Evolutionary conservation across 2,329 filamentous ascomycete genomes (phyloP).

Genomic region (Colletotrichum sp.): DNA sequence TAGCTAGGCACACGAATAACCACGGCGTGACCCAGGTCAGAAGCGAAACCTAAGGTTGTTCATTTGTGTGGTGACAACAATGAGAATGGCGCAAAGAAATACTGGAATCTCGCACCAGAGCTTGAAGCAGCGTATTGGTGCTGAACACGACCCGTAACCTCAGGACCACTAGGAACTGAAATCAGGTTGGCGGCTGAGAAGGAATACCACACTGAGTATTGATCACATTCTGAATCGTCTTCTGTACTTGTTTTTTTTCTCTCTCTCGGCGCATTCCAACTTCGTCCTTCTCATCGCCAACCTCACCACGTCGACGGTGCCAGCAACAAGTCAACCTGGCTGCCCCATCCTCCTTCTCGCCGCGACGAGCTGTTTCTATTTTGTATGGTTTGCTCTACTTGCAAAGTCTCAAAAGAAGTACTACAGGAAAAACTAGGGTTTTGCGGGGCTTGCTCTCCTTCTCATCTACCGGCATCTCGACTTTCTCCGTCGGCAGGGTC

Average conservation of each 20-base stretch:
- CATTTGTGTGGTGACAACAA: background rate
- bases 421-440: background rate
- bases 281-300: background rate
- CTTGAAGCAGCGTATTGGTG: background rate
- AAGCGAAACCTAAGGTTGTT: background rate
- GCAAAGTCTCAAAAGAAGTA: background rate
- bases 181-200: background rate
- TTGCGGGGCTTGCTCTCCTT: background rate
- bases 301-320: background rate
- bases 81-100: background rate
- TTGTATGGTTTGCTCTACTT: background rate
- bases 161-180: background rate
- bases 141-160: background rate
- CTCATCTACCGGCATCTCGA: background rate
- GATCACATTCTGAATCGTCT: background rate
- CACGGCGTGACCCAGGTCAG: background rate
- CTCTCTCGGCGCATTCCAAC: background rate
- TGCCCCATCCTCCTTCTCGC: background rate
- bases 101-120: background rate
- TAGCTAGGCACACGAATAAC: background rate
- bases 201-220: background rate
- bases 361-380: background rate
- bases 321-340: background rate
- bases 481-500: background rate
- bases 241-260: background rate